A percentile compares a stretch with the other conserved stretches of the same genome.
Conservation (phyloP, 306 rosid species). For the Lathyrus tuberosus region DNA sequence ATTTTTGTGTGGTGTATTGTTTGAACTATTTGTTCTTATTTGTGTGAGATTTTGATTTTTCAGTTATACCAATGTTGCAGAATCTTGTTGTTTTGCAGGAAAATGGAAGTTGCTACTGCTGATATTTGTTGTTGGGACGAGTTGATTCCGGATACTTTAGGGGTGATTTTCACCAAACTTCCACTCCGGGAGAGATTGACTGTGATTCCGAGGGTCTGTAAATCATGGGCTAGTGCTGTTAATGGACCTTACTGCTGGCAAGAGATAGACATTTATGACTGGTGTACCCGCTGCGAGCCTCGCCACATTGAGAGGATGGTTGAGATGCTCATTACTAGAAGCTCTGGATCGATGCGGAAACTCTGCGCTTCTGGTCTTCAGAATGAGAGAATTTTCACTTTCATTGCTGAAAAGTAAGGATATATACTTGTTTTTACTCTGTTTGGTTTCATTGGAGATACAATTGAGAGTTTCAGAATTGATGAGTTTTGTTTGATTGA, state of each 20-base stretch:
- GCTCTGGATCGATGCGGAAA: constrained; percentile 77
- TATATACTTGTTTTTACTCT: background rate
- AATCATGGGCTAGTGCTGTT: constrained; percentile 77
- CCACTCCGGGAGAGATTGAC: constrained; percentile 68
- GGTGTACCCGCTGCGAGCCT: constrained; percentile 66
- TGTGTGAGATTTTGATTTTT: constrained; percentile 19
- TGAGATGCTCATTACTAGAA: constrained; percentile 67
- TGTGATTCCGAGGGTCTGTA: constrained; percentile 84
- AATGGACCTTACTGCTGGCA: constrained; percentile 92
- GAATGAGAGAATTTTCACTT: constrained; percentile 57
- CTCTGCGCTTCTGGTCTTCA: constrained; percentile 74
- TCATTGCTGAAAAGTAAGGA: constrained; percentile 89
- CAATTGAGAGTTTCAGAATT: background rate
- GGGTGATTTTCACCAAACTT: constrained; percentile 74
- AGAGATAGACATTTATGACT: constrained; percentile 84
- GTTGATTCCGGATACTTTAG: constrained; percentile 80
- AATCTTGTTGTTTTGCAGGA: constrained; percentile 34
- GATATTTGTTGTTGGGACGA: constrained; percentile 77
- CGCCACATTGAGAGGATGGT: constrained; percentile 68
- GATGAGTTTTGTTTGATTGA: background rate
- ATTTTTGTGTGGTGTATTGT: background rate
- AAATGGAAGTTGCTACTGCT: constrained; percentile 62
- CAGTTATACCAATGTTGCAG: background rate
- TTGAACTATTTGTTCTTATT: background rate
- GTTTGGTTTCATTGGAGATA: background rate